Evolutionary conservation across 106 monocot genomes (phyloP).

Genomic region (Vanilla planifolia): DNA sequence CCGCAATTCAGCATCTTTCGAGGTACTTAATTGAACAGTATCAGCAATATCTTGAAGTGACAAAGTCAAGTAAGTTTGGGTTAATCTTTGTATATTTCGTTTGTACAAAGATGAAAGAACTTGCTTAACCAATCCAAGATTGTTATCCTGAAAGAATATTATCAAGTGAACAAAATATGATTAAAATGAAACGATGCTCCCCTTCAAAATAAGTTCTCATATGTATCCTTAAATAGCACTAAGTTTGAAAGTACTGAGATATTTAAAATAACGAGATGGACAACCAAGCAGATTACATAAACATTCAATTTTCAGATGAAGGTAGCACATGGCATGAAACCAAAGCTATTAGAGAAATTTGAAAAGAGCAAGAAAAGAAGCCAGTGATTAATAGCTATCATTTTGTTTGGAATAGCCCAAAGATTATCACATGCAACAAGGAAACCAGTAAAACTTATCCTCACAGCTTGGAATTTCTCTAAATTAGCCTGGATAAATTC

Average conservation of each 20-base stretch:
- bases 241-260: neutral
- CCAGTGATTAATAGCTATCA: neutral
- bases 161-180: conserved; percentile 3
- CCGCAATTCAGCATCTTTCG: conserved; percentile 96
- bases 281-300: no score
- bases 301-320: no score
- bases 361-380: neutral
- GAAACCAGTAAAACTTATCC: no score
- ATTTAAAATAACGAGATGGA: neutral
- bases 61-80: conserved; percentile 88
- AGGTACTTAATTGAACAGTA: conserved; percentile 58
- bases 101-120: conserved; percentile 88
- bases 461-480: conserved; percentile 82
- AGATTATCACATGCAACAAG: neutral
- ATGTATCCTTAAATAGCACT: neutral
- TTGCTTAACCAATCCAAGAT: conserved; percentile 91
- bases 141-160: conserved; percentile 72
- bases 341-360: no score
- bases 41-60: conserved; percentile 97
- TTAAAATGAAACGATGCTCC: neutral
- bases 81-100: conserved; percentile 91
- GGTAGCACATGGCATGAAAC: no score
- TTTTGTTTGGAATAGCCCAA: neutral
- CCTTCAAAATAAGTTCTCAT: neutral
- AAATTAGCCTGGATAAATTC: conserved; percentile 53